Evolutionary conservation across 805 yeast genomes (phyloP), one percentile per base, ranked within the genome.

Genomic region (Maudiozyma saulgeensis): DNA sequence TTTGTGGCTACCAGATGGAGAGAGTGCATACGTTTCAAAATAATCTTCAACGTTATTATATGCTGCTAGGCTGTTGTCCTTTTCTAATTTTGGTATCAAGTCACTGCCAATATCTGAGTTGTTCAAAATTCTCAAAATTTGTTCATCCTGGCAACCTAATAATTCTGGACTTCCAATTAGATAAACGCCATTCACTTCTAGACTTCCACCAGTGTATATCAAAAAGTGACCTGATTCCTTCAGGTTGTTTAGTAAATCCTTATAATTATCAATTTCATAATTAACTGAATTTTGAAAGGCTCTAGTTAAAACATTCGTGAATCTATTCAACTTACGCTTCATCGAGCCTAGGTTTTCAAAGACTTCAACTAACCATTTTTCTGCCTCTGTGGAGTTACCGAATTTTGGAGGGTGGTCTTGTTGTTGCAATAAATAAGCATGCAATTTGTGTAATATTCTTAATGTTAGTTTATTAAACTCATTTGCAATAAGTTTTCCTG

Each of bases 321-420:
- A 87, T 58, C 96, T 80, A 38, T 84, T 77, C 43, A 91, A 74
- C 60, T 87, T 87, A 58, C 98, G 80, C 59, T 93, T 84, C 51
- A 87, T 66, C 44, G 81, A 80, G 28, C 88, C 89, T 58, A 81
- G 77, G 51, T 80, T 83, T 55, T 84, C 93, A 50, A 83, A 75
- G 2, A 84, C 74, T 3, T 81, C 75, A 15, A 79, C 71, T 54
- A 80, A 75, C 90, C 89, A 89, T 46, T 88, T 73, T 21, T 75
- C 75, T 53, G 80, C 67, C 15, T 63, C 79, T 18, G 61, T 55
- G 13, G 64, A 60, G 12, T 55, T 56, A 56, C 71, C 68, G 51
- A 75, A 57, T 40, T 67, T 37, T 42, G 77, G 75, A 0, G 93
- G 86, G 0, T 83, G 82, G 45, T 78, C 74, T 52, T 82, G 74